These are phyloP conservation scores for Sicyos baderoa DNA, from an alignment of 306 rosid species.

Conservation along the genomic window DNA sequence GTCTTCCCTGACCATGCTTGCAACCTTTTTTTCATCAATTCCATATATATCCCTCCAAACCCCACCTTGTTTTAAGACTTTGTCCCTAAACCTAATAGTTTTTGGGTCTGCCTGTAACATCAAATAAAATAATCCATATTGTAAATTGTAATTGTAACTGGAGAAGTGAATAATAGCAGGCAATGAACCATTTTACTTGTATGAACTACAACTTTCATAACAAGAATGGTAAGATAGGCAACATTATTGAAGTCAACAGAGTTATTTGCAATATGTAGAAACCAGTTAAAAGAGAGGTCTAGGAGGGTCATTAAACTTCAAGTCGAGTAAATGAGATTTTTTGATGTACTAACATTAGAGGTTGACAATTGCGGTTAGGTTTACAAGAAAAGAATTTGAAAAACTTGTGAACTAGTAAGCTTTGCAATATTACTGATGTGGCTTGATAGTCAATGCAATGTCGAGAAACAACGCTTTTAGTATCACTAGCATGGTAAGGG, in stretches of 20 bases:
- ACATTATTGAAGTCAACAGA: background rate
- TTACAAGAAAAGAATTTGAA: slow-evolving; percentile 13
- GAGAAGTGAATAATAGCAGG: slow-evolving; percentile 6
- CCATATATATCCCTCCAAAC: slow-evolving; percentile 92
- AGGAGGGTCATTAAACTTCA: slow-evolving; percentile 1
- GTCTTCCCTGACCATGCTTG: slow-evolving; percentile 80
- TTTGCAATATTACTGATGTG: background rate
- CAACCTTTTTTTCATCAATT: slow-evolving; percentile 88
- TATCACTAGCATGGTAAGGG: background rate
- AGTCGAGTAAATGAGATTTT: background rate
- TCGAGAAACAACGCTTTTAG: background rate
- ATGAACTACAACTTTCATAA: slow-evolving; percentile 2
- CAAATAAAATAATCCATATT: slow-evolving; percentile 22
- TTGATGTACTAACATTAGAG: background rate
- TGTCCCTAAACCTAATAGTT: slow-evolving; percentile 81
- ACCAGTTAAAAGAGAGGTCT: background rate
- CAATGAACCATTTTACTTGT: background rate
- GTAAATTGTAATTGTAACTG: background rate
- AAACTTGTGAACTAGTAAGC: background rate
- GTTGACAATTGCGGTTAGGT: background rate
- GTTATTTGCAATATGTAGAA: background rate
- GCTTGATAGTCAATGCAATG: background rate
- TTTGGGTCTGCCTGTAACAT: slow-evolving; percentile 83
- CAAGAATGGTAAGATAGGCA: background rate
- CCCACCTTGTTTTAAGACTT: slow-evolving; percentile 74